phyloP scores from a whole-genome alignment of 257 asterid species.

The Lantana camara region DNA sequence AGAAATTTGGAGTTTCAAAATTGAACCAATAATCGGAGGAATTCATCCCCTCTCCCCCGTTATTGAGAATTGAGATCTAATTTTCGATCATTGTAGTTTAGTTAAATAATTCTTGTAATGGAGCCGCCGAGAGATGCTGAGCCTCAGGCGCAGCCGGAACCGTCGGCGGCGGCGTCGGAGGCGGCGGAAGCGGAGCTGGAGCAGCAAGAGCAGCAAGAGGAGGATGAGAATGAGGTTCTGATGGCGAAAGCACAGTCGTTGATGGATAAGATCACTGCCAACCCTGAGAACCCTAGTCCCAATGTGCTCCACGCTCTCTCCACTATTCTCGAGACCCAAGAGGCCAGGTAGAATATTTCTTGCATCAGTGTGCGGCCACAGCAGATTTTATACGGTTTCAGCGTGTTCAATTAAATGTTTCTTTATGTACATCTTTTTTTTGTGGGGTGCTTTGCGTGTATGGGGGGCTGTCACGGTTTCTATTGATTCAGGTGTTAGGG shows the following conservation, averaged over 20 bases:
- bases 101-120: constrained; percentile 31
- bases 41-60: background rate
- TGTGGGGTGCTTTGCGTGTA: background rate
- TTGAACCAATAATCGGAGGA: background rate
- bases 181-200: constrained; percentile 24
- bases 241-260: constrained; percentile 68
- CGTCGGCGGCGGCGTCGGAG: constrained; percentile 35
- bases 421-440: background rate
- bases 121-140: constrained; percentile 45
- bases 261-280: constrained; percentile 75
- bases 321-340: constrained; percentile 80
- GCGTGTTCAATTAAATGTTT: background rate
- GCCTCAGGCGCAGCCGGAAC: constrained; percentile 33
- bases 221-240: constrained; percentile 63
- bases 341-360: constrained; percentile 61
- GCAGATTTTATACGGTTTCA: background rate
- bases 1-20: constrained; percentile 19
- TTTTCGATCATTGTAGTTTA: background rate
- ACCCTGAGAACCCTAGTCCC: constrained; percentile 84
- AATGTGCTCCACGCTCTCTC: constrained; percentile 79
- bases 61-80: constrained; percentile 13
- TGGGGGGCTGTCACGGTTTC: constrained; percentile 12
- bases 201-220: constrained; percentile 47
- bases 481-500: constrained; percentile 11
- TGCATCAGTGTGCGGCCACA: constrained; percentile 2